These are phyloP conservation scores for Austroboletus festivus DNA, from an alignment of 768 basidiomycete species.

Conservation along the genomic window DNA sequence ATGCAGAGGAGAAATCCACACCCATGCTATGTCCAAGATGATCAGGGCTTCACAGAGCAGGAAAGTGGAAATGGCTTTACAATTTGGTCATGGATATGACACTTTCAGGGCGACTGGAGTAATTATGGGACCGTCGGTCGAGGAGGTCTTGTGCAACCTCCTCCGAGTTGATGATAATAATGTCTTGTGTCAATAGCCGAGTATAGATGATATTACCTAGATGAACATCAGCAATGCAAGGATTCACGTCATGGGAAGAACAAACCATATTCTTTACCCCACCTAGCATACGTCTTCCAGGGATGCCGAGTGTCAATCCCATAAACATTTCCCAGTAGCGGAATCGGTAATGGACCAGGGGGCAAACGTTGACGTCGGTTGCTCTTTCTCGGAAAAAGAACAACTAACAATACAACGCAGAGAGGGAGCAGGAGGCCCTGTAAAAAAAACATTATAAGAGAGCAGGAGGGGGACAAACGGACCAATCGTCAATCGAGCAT, in stretches of 20 bases:
- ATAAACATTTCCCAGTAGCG: slow-evolving; percentile 18
- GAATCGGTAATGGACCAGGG: slow-evolving; percentile 22
- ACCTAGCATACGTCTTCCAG: slow-evolving; percentile 18
- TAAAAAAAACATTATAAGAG: slow-evolving; percentile 8
- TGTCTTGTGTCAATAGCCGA: slow-evolving; percentile 21
- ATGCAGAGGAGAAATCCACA: slow-evolving; percentile 21
- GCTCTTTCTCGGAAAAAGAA: slow-evolving; percentile 9
- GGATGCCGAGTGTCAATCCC: slow-evolving; percentile 13
- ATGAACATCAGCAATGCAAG: background rate
- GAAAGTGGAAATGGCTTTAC: slow-evolving; percentile 11
- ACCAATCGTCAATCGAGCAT: no score
- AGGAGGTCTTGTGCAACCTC: slow-evolving; percentile 24
- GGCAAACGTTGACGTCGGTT: slow-evolving; percentile 12
- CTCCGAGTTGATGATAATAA: slow-evolving; percentile 27
- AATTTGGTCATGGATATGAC: slow-evolving; percentile 16
- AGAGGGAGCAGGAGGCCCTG: slow-evolving; percentile 3
- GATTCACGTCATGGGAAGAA: background rate
- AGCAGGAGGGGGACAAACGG: no score
- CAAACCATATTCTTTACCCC: slow-evolving; percentile 21
- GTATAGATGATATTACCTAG: slow-evolving; percentile 23
- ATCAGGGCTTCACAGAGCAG: background rate
- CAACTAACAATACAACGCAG: slow-evolving; percentile 8
- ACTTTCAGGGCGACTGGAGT: slow-evolving; percentile 23
- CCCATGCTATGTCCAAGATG: slow-evolving; percentile 16
- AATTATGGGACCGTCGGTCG: slow-evolving; percentile 19